Evolutionary conservation across 345 rosid species (phyloP).

Genomic region (Pugionium cornutum): DNA sequence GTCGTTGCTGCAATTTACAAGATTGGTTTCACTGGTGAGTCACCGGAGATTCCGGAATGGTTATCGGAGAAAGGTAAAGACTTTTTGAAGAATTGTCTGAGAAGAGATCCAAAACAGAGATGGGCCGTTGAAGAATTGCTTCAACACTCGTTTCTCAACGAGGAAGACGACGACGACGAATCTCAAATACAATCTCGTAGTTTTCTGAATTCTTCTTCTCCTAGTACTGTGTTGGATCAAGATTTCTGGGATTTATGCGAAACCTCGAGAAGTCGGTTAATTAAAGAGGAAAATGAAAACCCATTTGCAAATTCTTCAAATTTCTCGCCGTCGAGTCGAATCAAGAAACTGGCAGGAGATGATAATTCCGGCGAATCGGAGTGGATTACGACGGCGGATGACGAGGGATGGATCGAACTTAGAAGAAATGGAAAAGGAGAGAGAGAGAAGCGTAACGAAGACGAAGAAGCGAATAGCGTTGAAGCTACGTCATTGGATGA

Average conservation of each 20-base stretch:
- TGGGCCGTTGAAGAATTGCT: slow-evolving; percentile 65
- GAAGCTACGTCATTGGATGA: slow-evolving; percentile 35
- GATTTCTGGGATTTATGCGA: slow-evolving; percentile 68
- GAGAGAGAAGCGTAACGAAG: slow-evolving; percentile 34
- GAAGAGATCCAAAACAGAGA: slow-evolving; percentile 60
- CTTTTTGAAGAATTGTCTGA: slow-evolving; percentile 67
- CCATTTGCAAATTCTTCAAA: slow-evolving; percentile 16
- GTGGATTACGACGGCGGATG: slow-evolving; percentile 38
- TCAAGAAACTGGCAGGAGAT: slow-evolving; percentile 49
- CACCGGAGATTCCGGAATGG: slow-evolving; percentile 65
- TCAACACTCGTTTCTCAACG: slow-evolving; percentile 66
- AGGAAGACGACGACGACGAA: not conserved
- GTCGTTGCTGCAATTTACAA: slow-evolving; percentile 64
- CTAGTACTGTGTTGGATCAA: slow-evolving; percentile 72
- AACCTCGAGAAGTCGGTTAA: slow-evolving; percentile 35
- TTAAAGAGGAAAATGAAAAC: slow-evolving; percentile 8
- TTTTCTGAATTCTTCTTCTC: slow-evolving; percentile 47
- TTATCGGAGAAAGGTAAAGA: slow-evolving; percentile 62
- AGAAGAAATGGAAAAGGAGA: slow-evolving; percentile 50
- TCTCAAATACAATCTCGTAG: slow-evolving; percentile 9
- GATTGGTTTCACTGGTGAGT: slow-evolving; percentile 72
- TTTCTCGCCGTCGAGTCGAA: slow-evolving; percentile 37
- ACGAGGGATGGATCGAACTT: slow-evolving; percentile 65
- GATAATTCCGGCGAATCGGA: slow-evolving; percentile 24
- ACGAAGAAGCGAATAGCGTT: slow-evolving; percentile 31